A percentile compares a stretch with the other conserved stretches of the same genome.
Evolutionary conservation across 2,329 filamentous ascomycete species (phyloP).

Genomic region (Cytospora leucostoma): DNA sequence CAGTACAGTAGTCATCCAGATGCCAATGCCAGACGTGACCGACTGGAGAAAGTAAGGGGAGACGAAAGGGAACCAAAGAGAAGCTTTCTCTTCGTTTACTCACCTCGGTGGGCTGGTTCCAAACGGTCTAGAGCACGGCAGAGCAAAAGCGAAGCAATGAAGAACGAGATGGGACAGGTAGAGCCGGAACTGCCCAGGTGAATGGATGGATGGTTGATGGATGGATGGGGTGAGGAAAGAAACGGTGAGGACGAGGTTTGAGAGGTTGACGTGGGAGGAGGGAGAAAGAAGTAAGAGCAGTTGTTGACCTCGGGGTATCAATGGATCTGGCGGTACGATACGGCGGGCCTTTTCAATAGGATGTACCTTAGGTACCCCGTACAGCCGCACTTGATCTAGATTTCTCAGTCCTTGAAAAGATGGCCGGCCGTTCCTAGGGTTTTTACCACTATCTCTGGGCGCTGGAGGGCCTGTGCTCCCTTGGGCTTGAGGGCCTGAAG

Average conservation of each 20-base stretch:
- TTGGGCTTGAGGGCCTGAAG: neutral
- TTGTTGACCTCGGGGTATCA: neutral
- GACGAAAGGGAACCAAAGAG: too few relatives aligned
- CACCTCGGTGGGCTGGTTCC: neutral
- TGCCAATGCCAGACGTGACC: too few relatives aligned
- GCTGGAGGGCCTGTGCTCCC: conserved; percentile 4
- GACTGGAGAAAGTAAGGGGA: neutral
- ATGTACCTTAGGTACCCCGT: neutral
- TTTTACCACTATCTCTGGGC: neutral
- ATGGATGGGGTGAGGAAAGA: too few relatives aligned
- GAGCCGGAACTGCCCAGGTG: neutral
- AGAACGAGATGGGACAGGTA: neutral
- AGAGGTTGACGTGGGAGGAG: too few relatives aligned
- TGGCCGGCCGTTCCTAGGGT: neutral
- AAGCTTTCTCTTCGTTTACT: neutral
- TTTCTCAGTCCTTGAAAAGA: neutral
- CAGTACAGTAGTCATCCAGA: too few relatives aligned
- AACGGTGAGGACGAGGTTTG: too few relatives aligned
- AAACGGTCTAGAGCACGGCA: neutral
- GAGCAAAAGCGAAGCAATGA: neutral
- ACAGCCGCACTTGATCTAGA: conserved; percentile 13
- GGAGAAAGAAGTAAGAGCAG: too few relatives aligned
- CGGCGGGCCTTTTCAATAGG: neutral
- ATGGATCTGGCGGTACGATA: neutral
- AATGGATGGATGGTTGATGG: neutral